These are phyloP conservation scores for Dovyalis caffra DNA, from an alignment of 345 rosid species.

Conservation along the genomic window DNA sequence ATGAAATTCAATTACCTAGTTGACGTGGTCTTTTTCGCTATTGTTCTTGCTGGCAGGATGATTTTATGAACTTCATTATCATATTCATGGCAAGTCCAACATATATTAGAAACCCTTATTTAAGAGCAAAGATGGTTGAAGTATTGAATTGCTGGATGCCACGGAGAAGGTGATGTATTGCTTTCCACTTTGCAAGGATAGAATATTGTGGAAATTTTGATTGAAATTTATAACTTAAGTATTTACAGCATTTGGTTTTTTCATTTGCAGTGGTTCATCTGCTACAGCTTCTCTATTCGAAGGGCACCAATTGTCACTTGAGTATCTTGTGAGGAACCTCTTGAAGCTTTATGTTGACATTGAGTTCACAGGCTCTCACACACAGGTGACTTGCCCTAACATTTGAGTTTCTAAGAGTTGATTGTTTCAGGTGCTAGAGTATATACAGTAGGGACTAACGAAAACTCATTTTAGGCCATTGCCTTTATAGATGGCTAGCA, in stretches of 20 bases:
- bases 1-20: background rate
- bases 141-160: conserved; percentile 99
- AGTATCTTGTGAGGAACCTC: conserved; percentile 95
- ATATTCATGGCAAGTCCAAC: conserved; percentile 98
- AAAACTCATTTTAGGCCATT: background rate
- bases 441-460: background rate
- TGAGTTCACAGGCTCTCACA: conserved; percentile 98
- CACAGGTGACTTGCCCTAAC: conserved; percentile 59
- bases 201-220: background rate
- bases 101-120: conserved; percentile 84
- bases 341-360: conserved; percentile 98
- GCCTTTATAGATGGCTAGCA: background rate
- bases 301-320: conserved; percentile 88
- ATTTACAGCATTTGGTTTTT: conserved; percentile 13
- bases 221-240: background rate
- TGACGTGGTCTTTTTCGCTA: background rate
- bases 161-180: conserved; percentile 59
- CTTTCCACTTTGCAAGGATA: conserved; percentile 3
- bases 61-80: conserved; percentile 95
- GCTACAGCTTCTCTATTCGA: conserved; percentile 80
- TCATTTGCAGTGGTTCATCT: conserved; percentile 70
- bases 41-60: conserved; percentile 61
- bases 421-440: background rate
- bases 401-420: conserved; percentile 1
- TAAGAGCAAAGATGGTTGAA: conserved; percentile 99